Evolutionary conservation across 2,329 filamentous ascomycete genomes (phyloP).

Genomic region (Emmonsia crescens): DNA sequence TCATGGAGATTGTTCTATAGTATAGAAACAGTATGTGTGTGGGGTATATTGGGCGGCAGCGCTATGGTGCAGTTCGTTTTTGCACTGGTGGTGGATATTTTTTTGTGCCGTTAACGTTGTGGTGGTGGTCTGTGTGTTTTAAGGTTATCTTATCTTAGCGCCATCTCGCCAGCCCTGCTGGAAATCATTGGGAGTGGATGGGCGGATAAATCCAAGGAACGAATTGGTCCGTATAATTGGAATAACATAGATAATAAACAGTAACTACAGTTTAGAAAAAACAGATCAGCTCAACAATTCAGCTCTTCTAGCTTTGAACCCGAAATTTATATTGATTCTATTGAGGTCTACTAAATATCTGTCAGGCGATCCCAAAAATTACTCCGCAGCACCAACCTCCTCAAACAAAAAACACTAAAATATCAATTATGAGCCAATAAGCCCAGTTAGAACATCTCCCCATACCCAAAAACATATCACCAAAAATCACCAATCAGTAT

Average conservation of each 20-base stretch:
- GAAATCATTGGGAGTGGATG: no score
- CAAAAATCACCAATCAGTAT: not conserved
- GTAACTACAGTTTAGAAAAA: not conserved
- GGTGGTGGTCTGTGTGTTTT: slow-evolving; percentile 3
- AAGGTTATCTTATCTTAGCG: slow-evolving; percentile 4
- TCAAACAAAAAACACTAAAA: not conserved
- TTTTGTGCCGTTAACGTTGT: not conserved
- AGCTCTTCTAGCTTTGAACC: not conserved
- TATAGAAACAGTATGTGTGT: slow-evolving; percentile 1
- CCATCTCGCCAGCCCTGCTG: not conserved
- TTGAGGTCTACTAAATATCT: not conserved
- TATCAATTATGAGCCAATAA: not conserved
- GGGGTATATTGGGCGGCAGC: slow-evolving; percentile 18
- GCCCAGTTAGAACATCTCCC: not conserved
- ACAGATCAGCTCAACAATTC: not conserved
- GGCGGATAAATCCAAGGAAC: not conserved
- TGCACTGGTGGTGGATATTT: not conserved
- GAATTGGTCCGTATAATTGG: no score
- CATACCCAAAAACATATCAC: not conserved
- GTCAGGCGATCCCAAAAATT: not conserved
- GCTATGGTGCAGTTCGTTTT: not conserved
- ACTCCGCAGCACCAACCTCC: not conserved
- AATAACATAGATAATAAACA: not conserved
- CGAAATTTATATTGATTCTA: not conserved
- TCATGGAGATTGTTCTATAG: not conserved